Evolutionary conservation across 2,329 filamentous ascomycete species (phyloP).

Genomic region (Gremmenia infestans): DNA sequence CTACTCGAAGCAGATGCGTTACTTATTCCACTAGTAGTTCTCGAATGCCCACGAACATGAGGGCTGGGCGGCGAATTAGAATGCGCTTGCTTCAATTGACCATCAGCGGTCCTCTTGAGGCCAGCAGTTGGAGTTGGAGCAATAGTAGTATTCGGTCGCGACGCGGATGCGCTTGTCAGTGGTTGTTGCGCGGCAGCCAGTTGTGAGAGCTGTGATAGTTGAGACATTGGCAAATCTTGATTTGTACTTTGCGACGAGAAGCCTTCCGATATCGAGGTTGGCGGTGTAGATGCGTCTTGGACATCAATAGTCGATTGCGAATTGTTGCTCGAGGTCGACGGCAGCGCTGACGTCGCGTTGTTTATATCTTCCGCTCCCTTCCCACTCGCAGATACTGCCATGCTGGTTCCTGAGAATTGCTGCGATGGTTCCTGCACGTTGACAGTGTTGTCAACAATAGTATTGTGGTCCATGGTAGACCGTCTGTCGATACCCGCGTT

Average conservation of each 20-base stretch:
- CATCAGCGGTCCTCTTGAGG: slow-evolving; percentile 74
- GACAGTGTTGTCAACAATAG: slow-evolving; percentile 13
- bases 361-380: slow-evolving; percentile 6
- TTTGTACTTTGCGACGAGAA: slow-evolving; percentile 35
- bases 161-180: slow-evolving; percentile 16
- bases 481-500: slow-evolving; percentile 26
- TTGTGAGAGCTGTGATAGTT: slow-evolving; percentile 53
- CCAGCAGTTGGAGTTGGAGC: slow-evolving; percentile 32
- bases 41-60: slow-evolving; percentile 50
- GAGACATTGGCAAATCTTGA: slow-evolving; percentile 48
- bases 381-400: slow-evolving; percentile 8
- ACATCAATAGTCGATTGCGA: slow-evolving; percentile 41
- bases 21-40: slow-evolving; percentile 66
- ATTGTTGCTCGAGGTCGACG: slow-evolving; percentile 35
- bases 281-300: slow-evolving; percentile 37
- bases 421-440: slow-evolving; percentile 10
- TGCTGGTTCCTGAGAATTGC: slow-evolving; percentile 1
- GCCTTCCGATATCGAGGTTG: slow-evolving; percentile 32
- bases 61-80: slow-evolving; percentile 40
- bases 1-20: slow-evolving; percentile 53
- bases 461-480: slow-evolving; percentile 19
- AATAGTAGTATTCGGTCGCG: slow-evolving; percentile 19
- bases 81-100: slow-evolving; percentile 57
- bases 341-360: slow-evolving; percentile 7
- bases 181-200: slow-evolving; percentile 48